Conservation (phyloP, 331 rosid genomes). For the Rhamnella rubrinervis region DNA sequence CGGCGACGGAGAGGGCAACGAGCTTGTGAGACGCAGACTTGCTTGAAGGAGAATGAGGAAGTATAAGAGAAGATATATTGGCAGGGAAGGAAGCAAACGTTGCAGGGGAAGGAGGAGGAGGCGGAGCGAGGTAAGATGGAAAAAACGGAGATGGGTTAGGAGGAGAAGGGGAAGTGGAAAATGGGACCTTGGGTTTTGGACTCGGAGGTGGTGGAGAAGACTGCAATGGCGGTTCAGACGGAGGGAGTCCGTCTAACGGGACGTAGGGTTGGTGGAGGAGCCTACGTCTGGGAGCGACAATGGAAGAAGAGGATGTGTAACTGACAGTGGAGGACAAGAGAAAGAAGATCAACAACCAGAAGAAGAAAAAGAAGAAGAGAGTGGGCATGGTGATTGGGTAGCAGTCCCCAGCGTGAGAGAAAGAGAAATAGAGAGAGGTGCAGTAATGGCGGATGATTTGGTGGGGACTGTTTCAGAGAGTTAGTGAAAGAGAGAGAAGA, state of each 20-base stretch:
- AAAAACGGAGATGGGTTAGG: constrained; percentile 65
- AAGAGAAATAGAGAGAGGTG: not conserved
- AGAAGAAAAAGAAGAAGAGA: constrained; percentile 26
- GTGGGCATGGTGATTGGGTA: constrained; percentile 43
- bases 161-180: constrained; percentile 50
- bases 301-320: not conserved
- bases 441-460: constrained; percentile 22
- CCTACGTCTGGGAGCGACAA: constrained; percentile 32
- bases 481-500: constrained; percentile 1
- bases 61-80: constrained; percentile 77
- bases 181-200: constrained; percentile 57
- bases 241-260: constrained; percentile 39
- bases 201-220: constrained; percentile 25
- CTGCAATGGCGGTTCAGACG: constrained; percentile 46
- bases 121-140: constrained; percentile 61
- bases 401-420: constrained; percentile 11
- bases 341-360: constrained; percentile 23
- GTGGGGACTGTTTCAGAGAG: constrained; percentile 13
- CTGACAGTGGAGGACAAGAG: constrained; percentile 7
- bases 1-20: constrained; percentile 42
- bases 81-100: constrained; percentile 84
- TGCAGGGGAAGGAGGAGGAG: constrained; percentile 54
- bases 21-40: constrained; percentile 41
- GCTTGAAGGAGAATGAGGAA: constrained; percentile 51
- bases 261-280: constrained; percentile 66